Conservation (phyloP, 2,329 filamentous ascomycete genomes). For the Scopulariopsis brevicaulis region DNA sequence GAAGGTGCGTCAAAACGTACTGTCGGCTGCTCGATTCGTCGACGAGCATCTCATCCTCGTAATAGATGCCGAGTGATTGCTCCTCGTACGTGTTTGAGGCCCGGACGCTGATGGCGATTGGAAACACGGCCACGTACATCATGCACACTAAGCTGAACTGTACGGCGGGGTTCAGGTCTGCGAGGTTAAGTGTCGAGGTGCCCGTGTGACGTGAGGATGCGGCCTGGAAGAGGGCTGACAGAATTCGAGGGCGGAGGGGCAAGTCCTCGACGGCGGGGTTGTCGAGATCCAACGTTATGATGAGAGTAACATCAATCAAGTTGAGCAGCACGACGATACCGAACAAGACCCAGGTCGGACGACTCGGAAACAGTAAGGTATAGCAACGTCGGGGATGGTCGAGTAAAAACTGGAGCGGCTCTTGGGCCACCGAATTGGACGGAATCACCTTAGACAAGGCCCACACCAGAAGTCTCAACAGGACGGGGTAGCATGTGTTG, state of each 20-base stretch:
- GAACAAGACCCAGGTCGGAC: constrained; percentile 93
- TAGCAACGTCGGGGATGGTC: constrained; percentile 96
- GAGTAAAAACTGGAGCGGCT: constrained; percentile 81
- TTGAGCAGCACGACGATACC: constrained; percentile 76
- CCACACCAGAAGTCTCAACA: constrained; percentile 93
- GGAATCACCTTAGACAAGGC: constrained; percentile 55
- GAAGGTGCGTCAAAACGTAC: constrained; percentile 84
- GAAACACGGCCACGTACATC: constrained; percentile 99
- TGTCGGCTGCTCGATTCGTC: constrained; percentile 50
- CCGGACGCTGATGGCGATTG: constrained; percentile 89
- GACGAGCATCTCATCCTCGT: constrained; percentile 28
- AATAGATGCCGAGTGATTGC: constrained; percentile 67
- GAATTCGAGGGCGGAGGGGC: constrained; percentile 61
- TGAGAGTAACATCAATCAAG: constrained; percentile 75
- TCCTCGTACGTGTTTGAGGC: constrained; percentile 96
- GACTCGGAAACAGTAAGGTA: constrained; percentile 81
- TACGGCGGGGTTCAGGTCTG: constrained; percentile 74
- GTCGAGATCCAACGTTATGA: constrained; percentile 83
- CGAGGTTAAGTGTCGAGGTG: constrained; percentile 70
- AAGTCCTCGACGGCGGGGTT: constrained; percentile 56
- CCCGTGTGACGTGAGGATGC: constrained; percentile 83
- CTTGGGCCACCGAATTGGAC: constrained; percentile 60
- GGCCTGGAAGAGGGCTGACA: constrained; percentile 86
- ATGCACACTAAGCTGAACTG: constrained; percentile 93
- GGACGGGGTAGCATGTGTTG: constrained; percentile 90